These are phyloP conservation scores for Boletus semigastroideus DNA, from an alignment of 1,284 basidiomycete genomes.

Conservation along the genomic window DNA sequence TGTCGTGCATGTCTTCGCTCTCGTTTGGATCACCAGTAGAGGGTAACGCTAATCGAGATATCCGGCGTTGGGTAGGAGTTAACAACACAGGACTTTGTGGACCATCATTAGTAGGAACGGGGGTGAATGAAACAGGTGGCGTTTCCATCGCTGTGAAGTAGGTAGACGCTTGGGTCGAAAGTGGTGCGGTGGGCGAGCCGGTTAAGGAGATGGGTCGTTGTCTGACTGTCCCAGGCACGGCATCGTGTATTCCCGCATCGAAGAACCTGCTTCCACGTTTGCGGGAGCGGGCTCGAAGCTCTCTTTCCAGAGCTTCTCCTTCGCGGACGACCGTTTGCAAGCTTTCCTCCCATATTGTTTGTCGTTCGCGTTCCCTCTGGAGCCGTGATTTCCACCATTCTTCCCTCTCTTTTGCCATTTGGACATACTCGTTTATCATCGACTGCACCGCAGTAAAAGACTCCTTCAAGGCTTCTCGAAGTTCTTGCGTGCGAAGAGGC, in stretches of 20 bases:
- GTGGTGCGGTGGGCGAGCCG: conserved; percentile 6
- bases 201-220: conserved; percentile 24
- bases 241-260: conserved; percentile 30
- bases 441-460: conserved; percentile 59
- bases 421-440: conserved; percentile 68
- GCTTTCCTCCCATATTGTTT: conserved; percentile 91
- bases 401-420: conserved; percentile 82
- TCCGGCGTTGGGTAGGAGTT: conserved; percentile 30
- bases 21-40: conserved; percentile 24
- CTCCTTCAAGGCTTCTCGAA: conserved; percentile 61
- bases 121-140: conserved; percentile 8
- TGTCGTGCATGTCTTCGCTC: conserved; percentile 52
- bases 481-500: conserved; percentile 42
- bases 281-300: conserved; percentile 65
- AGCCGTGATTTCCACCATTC: conserved; percentile 71
- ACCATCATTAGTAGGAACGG: conserved; percentile 3
- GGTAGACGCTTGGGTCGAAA: conserved; percentile 19
- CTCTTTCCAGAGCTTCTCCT: conserved; percentile 82
- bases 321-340: conserved; percentile 84
- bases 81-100: conserved; percentile 20
- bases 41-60: conserved; percentile 14
- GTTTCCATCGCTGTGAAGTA: conserved; percentile 24
- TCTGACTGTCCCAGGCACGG: conserved; percentile 28
- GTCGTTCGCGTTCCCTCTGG: conserved; percentile 69
- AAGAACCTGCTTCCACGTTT: conserved; percentile 56